Evolutionary conservation across 768 basidiomycete species (phyloP).

Genomic region (Leccinellum rugosiceps): DNA sequence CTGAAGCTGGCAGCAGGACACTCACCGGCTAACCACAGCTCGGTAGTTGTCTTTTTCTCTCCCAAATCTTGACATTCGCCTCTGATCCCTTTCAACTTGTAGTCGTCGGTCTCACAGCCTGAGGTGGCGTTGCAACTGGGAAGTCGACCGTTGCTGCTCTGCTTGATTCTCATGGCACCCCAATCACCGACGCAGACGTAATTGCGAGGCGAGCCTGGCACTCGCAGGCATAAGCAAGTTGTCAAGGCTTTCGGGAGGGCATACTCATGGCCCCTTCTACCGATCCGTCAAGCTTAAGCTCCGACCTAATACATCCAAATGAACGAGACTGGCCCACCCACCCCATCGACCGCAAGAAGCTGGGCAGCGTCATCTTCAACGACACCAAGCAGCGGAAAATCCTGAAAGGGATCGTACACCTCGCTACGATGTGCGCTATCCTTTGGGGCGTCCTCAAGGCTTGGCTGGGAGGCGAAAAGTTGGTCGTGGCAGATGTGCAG

Average conservation of each 20-base stretch:
- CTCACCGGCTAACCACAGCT: no score
- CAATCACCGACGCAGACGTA: slow-evolving; percentile 91
- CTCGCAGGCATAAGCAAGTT: slow-evolving; percentile 65
- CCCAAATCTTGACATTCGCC: slow-evolving; percentile 12
- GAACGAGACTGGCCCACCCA: slow-evolving; percentile 44
- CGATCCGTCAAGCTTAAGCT: neutral
- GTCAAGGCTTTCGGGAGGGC: slow-evolving; percentile 64
- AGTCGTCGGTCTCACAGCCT: slow-evolving; percentile 48
- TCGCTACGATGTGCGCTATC: slow-evolving; percentile 78
- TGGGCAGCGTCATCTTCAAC: slow-evolving; percentile 83
- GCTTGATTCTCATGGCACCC: slow-evolving; percentile 60
- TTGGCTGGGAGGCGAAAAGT: slow-evolving; percentile 77
- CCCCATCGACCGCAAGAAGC: slow-evolving; percentile 72
- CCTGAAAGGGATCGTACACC: slow-evolving; percentile 87
- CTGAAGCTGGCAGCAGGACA: no score
- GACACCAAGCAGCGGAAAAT: slow-evolving; percentile 66
- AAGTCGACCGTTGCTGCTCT: slow-evolving; percentile 89
- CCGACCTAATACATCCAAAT: neutral
- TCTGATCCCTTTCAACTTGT: neutral
- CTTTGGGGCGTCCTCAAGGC: slow-evolving; percentile 57
- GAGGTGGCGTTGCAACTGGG: slow-evolving; percentile 95
- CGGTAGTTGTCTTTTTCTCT: no score
- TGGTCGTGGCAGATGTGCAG: slow-evolving; percentile 87
- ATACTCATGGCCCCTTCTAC: slow-evolving; percentile 45
- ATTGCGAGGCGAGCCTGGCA: slow-evolving; percentile 85